phyloP scores from a whole-genome alignment of 2,329 filamentous ascomycete genomes.

The Cercospora citrullina region DNA sequence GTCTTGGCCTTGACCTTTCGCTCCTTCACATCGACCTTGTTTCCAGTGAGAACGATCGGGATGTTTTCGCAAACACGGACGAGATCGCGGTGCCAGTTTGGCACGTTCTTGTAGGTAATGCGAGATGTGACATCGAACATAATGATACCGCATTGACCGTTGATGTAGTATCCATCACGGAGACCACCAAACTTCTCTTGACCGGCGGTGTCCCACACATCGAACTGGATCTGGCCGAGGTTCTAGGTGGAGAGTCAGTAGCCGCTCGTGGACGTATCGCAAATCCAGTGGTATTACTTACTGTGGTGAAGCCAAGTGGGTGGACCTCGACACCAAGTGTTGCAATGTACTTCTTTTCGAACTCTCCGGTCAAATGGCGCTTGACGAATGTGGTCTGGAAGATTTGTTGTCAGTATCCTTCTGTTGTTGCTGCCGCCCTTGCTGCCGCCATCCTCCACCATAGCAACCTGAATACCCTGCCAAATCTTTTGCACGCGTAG shows the following conservation, averaged over 20 bases:
- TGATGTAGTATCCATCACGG: constrained; percentile 99
- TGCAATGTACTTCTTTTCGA: constrained; percentile 99
- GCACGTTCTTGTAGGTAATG: constrained; percentile 99
- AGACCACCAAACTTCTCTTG: constrained; percentile 99
- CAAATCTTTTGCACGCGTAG: not conserved
- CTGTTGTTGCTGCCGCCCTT: constrained; percentile 19
- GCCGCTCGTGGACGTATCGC: constrained; percentile 21
- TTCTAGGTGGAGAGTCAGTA: constrained; percentile 56
- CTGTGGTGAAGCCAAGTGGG: constrained; percentile 95
- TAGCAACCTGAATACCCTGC: not conserved
- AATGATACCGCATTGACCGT: constrained; percentile 99
- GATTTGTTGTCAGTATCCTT: constrained; percentile 14
- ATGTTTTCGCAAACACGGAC: constrained; percentile 99
- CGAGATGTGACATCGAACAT: constrained; percentile 99
- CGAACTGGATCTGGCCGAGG: constrained; percentile 95
- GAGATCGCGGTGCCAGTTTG: constrained; percentile 99
- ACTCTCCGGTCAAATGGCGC: constrained; percentile 99
- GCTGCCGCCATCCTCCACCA: constrained; percentile 7
- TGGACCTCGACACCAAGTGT: constrained; percentile 99
- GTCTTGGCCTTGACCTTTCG: constrained; percentile 99
- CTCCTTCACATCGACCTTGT: constrained; percentile 99
- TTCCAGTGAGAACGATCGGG: constrained; percentile 94
- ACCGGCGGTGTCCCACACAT: constrained; percentile 98
- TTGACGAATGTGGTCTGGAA: constrained; percentile 98
- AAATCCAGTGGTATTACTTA: constrained; percentile 54